These are phyloP conservation scores for Aspergillus clavatus DNA, from an alignment of 2,329 filamentous ascomycete genomes.

Conservation along the genomic window DNA sequence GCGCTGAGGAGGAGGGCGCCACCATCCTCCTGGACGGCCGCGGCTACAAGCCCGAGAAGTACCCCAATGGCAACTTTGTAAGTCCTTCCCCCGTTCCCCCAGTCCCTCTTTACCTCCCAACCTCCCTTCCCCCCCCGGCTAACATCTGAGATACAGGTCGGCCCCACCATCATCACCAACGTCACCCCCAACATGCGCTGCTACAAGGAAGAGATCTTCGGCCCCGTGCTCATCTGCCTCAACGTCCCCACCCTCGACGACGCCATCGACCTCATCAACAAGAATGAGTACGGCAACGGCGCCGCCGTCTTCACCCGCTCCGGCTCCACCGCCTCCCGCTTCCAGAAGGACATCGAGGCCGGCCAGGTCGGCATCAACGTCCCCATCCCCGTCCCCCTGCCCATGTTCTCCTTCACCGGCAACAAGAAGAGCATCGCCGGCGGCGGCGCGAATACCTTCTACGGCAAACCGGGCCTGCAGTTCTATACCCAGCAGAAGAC, in stretches of 20 bases:
- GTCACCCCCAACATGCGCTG: slow-evolving; percentile 62
- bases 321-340: slow-evolving; percentile 56
- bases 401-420: slow-evolving; percentile 62
- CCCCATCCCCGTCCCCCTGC: slow-evolving; percentile 58
- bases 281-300: slow-evolving; percentile 64
- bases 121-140: no score
- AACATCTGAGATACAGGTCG: slow-evolving; percentile 51
- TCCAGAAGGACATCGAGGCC: slow-evolving; percentile 63
- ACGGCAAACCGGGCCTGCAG: slow-evolving; percentile 83
- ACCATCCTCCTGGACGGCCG: slow-evolving; percentile 60
- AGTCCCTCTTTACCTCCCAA: not conserved
- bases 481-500: slow-evolving; percentile 99
- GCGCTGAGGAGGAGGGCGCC: slow-evolving; percentile 59
- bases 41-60: slow-evolving; percentile 57
- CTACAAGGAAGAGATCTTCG: slow-evolving; percentile 65
- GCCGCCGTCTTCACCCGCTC: slow-evolving; percentile 62
- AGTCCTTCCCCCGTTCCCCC: slow-evolving; percentile 20
- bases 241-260: slow-evolving; percentile 58
- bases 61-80: slow-evolving; percentile 63
- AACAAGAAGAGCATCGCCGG: slow-evolving; percentile 90
- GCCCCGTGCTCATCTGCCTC: slow-evolving; percentile 60
- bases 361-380: slow-evolving; percentile 65
- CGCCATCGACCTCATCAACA: slow-evolving; percentile 60
- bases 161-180: slow-evolving; percentile 61
- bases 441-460: slow-evolving; percentile 89